Evolutionary conservation across 768 basidiomycete genomes (phyloP).

Genomic region (Clavaria fumosa): DNA sequence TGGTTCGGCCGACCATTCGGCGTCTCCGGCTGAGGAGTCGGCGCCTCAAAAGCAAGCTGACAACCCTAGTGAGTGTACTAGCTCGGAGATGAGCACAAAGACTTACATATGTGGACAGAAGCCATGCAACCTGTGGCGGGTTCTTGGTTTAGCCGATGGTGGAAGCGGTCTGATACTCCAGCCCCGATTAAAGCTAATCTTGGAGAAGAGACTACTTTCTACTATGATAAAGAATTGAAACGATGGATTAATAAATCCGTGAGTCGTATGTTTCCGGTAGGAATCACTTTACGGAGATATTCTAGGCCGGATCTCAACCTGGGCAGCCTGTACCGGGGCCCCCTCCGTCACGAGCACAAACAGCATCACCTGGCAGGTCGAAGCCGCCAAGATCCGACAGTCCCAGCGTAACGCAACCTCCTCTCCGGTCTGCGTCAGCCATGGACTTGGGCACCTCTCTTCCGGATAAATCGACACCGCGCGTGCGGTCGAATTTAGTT

Average conservation of each 20-base stretch:
- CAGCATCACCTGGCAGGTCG: slow-evolving; percentile 60
- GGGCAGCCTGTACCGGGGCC: slow-evolving; percentile 41
- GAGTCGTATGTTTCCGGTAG: too few species aligned
- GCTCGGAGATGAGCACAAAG: neutral
- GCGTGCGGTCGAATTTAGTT: slow-evolving; percentile 50
- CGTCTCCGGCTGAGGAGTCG: slow-evolving; percentile 11
- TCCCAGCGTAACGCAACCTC: slow-evolving; percentile 22
- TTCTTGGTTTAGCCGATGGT: slow-evolving; percentile 71
- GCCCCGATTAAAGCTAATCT: slow-evolving; percentile 84
- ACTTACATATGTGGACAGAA: slow-evolving; percentile 7
- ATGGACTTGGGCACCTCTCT: slow-evolving; percentile 43
- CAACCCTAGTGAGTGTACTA: slow-evolving; percentile 15
- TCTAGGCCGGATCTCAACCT: slow-evolving; percentile 40
- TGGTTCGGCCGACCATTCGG: slow-evolving; percentile 14
- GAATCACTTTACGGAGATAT: too few species aligned
- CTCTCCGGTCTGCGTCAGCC: slow-evolving; percentile 40
- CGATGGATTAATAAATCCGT: slow-evolving; percentile 96
- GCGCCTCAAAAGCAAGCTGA: slow-evolving; percentile 13
- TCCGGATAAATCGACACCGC: slow-evolving; percentile 34
- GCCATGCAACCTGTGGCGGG: slow-evolving; percentile 22
- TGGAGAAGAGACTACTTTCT: slow-evolving; percentile 80
- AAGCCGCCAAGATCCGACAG: slow-evolving; percentile 17
- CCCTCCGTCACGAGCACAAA: slow-evolving; percentile 76
- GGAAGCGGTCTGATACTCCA: slow-evolving; percentile 45
- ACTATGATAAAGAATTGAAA: slow-evolving; percentile 90